These are phyloP conservation scores for Nymphaea thermarum DNA, from an alignment of 164 flowering plant genomes.

Conservation along the genomic window DNA sequence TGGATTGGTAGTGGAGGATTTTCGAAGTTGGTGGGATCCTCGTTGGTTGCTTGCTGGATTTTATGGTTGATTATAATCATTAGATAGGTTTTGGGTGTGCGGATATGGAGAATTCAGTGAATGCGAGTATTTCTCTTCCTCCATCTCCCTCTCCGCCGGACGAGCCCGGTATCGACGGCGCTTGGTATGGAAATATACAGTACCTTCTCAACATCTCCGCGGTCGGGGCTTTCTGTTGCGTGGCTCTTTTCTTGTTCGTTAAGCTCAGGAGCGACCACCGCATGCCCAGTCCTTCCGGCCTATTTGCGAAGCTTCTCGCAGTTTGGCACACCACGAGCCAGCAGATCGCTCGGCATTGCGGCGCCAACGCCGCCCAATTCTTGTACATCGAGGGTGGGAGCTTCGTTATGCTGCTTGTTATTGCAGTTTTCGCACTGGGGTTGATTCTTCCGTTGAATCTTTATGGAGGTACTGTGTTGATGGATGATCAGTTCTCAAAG, in stretches of 20 bases:
- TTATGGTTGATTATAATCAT: not conserved
- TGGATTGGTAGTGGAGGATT: not conserved
- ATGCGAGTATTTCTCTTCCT: not conserved
- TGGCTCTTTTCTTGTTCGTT: slow-evolving; percentile 64
- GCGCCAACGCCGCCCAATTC: slow-evolving; percentile 95
- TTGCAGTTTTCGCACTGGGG: slow-evolving; percentile 34
- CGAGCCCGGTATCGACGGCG: slow-evolving; percentile 3
- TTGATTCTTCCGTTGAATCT: slow-evolving; percentile 70
- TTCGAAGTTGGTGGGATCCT: not conserved
- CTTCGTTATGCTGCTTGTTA: slow-evolving; percentile 40
- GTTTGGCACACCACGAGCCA: slow-evolving; percentile 93
- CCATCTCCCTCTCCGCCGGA: slow-evolving; percentile 5
- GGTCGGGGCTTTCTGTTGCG: slow-evolving; percentile 62
- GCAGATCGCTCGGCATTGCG: slow-evolving; percentile 88
- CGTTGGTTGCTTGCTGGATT: not conserved
- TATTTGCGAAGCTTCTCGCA: slow-evolving; percentile 86
- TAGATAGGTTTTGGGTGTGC: not conserved
- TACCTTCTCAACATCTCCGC: slow-evolving; percentile 86
- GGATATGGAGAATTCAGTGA: not conserved
- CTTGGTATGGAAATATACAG: slow-evolving; percentile 97
- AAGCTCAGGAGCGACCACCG: slow-evolving; percentile 97
- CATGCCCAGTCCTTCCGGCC: slow-evolving; percentile 73
- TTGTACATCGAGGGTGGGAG: slow-evolving; percentile 88
- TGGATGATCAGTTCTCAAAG: slow-evolving; percentile 76
- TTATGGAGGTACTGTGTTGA: slow-evolving; percentile 45